phyloP scores from a whole-genome alignment of 352 stramenopile genomes.

The Chrysophaeum taylorii region DNA sequence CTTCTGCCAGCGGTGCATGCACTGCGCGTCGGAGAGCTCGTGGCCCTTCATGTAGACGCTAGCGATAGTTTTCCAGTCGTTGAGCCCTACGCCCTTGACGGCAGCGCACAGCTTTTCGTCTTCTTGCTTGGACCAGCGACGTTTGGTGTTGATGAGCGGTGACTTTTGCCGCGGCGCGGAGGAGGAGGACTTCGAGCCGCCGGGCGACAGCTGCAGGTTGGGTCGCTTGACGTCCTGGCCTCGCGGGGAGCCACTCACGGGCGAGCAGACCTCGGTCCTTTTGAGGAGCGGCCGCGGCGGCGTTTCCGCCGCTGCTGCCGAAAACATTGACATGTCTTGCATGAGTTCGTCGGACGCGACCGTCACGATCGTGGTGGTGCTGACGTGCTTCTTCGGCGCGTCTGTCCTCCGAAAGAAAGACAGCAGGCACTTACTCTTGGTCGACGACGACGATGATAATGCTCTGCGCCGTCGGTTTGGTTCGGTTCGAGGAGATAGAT shows the following conservation, averaged over 20 bases:
- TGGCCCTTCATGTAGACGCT: slow-evolving; percentile 17
- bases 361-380: too few species aligned
- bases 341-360: too few species aligned
- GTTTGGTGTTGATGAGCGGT: neutral
- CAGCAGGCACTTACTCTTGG: too few species aligned
- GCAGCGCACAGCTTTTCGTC: slow-evolving; percentile 32
- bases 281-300: neutral
- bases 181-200: neutral
- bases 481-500: too few species aligned
- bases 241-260: neutral
- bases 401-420: too few species aligned
- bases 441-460: too few species aligned
- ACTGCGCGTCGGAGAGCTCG: slow-evolving; percentile 23
- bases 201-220: neutral
- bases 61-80: slow-evolving; percentile 25
- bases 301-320: too few species aligned
- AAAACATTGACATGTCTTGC: too few species aligned
- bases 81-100: slow-evolving; percentile 21
- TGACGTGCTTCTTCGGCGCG: too few species aligned
- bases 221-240: neutral
- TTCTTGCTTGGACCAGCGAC: slow-evolving; percentile 43
- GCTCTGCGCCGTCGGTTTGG: too few species aligned
- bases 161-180: neutral
- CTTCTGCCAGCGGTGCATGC: slow-evolving; percentile 29
- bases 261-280: neutral